A percentile compares a stretch with the other conserved stretches of the same genome.
Evolutionary conservation across 2,329 filamentous ascomycete species (phyloP).

Genomic region (Seiridium unicorne): DNA sequence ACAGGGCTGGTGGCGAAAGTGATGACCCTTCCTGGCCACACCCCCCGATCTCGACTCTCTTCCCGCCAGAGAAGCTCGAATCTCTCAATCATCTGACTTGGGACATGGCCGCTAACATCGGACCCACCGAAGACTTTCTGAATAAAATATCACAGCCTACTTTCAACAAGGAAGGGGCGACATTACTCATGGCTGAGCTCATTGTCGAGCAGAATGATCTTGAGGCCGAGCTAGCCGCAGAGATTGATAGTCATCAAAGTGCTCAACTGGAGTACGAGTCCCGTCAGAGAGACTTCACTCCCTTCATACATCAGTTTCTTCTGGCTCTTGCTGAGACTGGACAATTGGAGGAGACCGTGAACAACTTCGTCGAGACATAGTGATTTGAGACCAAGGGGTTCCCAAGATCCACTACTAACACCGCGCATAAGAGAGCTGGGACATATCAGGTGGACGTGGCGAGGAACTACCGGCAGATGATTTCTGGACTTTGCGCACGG

Average conservation of each 20-base stretch:
- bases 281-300: constrained; percentile 5
- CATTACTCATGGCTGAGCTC: constrained; percentile 37
- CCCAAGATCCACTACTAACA: too few species aligned
- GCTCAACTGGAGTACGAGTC: constrained; percentile 50
- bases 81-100: constrained; percentile 9
- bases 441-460: too few species aligned
- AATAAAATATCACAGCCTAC: constrained; percentile 2
- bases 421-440: too few species aligned
- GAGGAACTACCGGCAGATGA: too few species aligned
- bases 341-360: background rate
- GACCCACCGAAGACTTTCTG: constrained; percentile 5
- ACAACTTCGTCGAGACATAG: background rate
- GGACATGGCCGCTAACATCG: background rate
- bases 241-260: constrained; percentile 39
- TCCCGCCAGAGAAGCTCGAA: constrained; percentile 14
- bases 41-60: constrained; percentile 14
- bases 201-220: constrained; percentile 38
- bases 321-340: background rate
- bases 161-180: constrained; percentile 22
- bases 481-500: too few species aligned
- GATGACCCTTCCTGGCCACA: constrained; percentile 29
- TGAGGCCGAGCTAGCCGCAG: constrained; percentile 45
- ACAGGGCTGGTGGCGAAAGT: constrained; percentile 29
- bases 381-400: background rate
- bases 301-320: constrained; percentile 6